These are phyloP conservation scores for Beauveria asiatica DNA, from an alignment of 2,329 filamentous ascomycete genomes.

Conservation along the genomic window DNA sequence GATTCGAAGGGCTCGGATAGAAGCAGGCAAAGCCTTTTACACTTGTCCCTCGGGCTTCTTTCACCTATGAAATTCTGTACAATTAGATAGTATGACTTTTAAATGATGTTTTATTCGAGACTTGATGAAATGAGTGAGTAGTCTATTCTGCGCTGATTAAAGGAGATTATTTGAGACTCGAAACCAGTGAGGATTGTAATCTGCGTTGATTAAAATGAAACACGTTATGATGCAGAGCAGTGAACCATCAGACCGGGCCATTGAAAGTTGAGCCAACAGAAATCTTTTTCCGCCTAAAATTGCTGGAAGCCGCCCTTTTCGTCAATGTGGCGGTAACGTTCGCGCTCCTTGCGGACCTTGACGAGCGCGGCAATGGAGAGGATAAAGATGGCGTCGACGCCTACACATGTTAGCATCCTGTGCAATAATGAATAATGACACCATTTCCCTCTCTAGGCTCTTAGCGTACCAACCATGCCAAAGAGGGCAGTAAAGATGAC, in stretches of 20 bases:
- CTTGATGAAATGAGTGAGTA: neutral
- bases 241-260: neutral
- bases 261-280: neutral
- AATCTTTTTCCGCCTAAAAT: slow-evolving; percentile 31
- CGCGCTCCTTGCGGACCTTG: slow-evolving; percentile 72
- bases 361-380: slow-evolving; percentile 66
- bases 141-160: neutral
- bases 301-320: slow-evolving; percentile 56
- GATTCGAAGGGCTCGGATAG: neutral
- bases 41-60: neutral
- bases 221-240: neutral
- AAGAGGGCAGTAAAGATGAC: slow-evolving; percentile 72
- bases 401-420: slow-evolving; percentile 21
- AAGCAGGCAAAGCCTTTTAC: neutral
- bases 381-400: slow-evolving; percentile 58
- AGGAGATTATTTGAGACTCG: neutral
- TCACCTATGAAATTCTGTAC: neutral
- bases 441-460: too few relatives aligned
- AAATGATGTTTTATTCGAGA: neutral
- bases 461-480: slow-evolving; percentile 58
- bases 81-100: slow-evolving; percentile 5
- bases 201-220: neutral
- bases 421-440: too few relatives aligned
- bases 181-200: neutral
- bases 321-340: slow-evolving; percentile 72